phyloP scores from a whole-genome alignment of 805 yeast species.

The Monosporozyma siamensis region DNA sequence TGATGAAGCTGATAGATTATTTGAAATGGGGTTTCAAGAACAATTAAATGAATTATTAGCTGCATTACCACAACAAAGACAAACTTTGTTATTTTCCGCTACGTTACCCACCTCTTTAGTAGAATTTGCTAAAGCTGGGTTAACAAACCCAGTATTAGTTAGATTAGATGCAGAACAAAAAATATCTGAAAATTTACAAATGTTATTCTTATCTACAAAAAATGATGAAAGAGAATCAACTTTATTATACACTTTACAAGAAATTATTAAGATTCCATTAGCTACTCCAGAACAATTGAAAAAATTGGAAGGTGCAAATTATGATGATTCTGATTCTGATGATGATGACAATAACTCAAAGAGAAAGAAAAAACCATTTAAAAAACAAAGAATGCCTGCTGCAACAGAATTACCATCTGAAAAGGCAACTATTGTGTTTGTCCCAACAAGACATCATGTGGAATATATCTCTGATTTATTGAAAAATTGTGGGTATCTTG shows the following conservation, averaged over 20 bases:
- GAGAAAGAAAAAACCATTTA: constrained; percentile 33
- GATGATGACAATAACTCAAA: constrained; percentile 30
- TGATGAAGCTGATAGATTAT: constrained; percentile 95
- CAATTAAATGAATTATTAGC: constrained; percentile 85
- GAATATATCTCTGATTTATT: constrained; percentile 73
- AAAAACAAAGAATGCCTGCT: constrained; percentile 54
- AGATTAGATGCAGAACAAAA: constrained; percentile 89
- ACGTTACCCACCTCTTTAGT: constrained; percentile 87
- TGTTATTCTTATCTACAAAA: constrained; percentile 77
- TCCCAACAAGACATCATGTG: constrained; percentile 96
- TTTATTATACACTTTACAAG: constrained; percentile 64
- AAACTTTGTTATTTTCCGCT: constrained; percentile 86
- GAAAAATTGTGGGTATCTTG: constrained; percentile 72
- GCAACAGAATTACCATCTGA: constrained; percentile 81
- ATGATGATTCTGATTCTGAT: constrained; percentile 44
- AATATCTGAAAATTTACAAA: constrained; percentile 80
- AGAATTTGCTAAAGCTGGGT: constrained; percentile 95
- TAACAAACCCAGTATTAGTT: constrained; percentile 83
- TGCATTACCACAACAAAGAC: constrained; percentile 72
- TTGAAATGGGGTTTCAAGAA: constrained; percentile 93
- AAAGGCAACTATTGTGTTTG: constrained; percentile 83
- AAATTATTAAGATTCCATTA: constrained; percentile 72
- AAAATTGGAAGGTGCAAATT: constrained; percentile 41
- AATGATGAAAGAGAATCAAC: constrained; percentile 86
- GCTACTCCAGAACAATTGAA: constrained; percentile 62